Conservation (phyloP, 169 alveolate genomes). For the Eimeria necatrix region DNA sequence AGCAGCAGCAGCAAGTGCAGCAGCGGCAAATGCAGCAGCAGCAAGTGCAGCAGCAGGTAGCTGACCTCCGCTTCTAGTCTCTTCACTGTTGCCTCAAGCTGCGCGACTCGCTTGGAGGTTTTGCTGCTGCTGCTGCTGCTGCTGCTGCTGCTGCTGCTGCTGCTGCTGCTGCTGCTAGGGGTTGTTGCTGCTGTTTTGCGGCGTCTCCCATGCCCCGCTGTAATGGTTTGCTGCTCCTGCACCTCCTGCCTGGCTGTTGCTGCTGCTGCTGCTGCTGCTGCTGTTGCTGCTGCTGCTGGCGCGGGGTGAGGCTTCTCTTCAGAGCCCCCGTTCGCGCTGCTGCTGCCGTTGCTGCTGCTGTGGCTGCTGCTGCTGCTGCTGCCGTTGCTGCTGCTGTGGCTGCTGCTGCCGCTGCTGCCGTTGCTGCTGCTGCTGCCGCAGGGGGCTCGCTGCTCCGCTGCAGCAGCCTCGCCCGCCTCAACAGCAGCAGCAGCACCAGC, state of each 20-base stretch:
- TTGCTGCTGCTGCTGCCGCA: not conserved
- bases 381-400: not conserved
- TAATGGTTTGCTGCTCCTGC: not conserved
- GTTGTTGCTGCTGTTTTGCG: not conserved
- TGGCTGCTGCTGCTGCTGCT: not conserved
- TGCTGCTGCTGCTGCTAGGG: not conserved
- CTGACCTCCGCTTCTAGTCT: not conserved
- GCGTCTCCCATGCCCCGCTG: not conserved
- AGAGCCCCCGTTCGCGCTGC: too few relatives aligned
- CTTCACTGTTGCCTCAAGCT: not conserved
- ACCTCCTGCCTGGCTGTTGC: not conserved
- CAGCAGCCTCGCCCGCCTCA: too few relatives aligned
- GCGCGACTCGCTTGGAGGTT: not conserved
- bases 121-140: not conserved
- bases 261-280: not conserved
- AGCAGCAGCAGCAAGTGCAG: not conserved
- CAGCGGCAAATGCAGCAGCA: slow-evolving; percentile 6
- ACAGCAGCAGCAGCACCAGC: too few relatives aligned
- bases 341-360: too few relatives aligned
- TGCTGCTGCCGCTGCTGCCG: not conserved
- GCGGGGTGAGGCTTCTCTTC: not conserved
- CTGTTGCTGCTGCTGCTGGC: not conserved
- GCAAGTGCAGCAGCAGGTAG: not conserved
- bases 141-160: not conserved
- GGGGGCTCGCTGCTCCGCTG: not conserved